Evolutionary conservation across 345 rosid species (phyloP), one percentile per base, ranked within the genome.

Genomic region (Gossypium stocksii): DNA sequence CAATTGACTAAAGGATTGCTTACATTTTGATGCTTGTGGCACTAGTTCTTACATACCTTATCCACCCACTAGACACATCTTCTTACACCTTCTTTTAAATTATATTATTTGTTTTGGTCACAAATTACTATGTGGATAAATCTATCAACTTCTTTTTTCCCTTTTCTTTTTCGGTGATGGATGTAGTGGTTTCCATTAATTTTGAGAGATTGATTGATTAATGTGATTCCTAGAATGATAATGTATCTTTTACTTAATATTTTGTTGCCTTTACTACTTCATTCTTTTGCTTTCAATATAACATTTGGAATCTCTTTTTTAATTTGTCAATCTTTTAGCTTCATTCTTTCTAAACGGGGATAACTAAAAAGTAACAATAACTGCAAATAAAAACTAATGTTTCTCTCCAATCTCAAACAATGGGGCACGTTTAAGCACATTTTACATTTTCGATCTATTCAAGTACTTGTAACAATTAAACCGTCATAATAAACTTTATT

Each of bases 11-110:
- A 77, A 92, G 90, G 49, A 83, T 88, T 43, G 94, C 92, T 1
- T 88, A 90, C 75, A 79, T 87, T 82, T 83, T 88, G 69, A 88
- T 88, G 94, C 74, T 90, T 80, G 83, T 88, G 85, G 94, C 94
- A 1, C 70, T 90, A 57, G 90, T 83, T 68, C 90, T 90, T 5
- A 90, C 94, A 13, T 90, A 87, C 80, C 87, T 90, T 61, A 88
- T 88, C 7, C 94, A 90, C 78, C 87, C 88, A 0, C 77, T 89
- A 1, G 93, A 89, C 70, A 81, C 90, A 9, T 73, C 86, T 71
- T 83, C 80, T 67, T 78, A 19, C 73, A 9, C 15, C 76, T 72
- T 83, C 80, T 82, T 85, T 72, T 82, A 60, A 81, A 8, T 29
- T 29, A 61, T 16, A 27, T 9, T 53, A 22, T 57, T 57, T 2